A percentile compares a stretch with the other conserved stretches of the same genome.
phyloP scores from a whole-genome alignment of 2,329 filamentous ascomycete genomes.

The Colletotrichum sp. region DNA sequence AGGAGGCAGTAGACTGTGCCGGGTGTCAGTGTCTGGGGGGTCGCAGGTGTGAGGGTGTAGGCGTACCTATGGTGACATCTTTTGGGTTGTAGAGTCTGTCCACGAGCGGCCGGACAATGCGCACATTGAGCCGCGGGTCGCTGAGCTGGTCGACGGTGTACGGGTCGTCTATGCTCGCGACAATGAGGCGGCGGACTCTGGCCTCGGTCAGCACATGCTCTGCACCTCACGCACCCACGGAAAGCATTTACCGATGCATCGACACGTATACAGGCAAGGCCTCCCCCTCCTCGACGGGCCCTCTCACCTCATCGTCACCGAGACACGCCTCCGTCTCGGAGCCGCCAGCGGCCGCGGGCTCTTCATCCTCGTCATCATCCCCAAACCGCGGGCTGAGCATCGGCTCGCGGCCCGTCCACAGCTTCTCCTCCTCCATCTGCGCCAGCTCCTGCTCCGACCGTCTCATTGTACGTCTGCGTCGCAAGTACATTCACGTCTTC shows the following conservation, averaged over 20 bases:
- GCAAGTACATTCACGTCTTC: slow-evolving; percentile 16
- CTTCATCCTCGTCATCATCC: not conserved
- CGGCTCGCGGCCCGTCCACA: not conserved
- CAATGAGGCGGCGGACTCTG: slow-evolving; percentile 16
- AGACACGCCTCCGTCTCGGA: slow-evolving; percentile 19
- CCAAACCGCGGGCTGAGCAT: not conserved
- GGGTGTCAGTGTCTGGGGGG: not conserved
- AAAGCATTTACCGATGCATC: slow-evolving; percentile 10
- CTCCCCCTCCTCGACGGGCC: not conserved
- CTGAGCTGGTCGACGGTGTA: slow-evolving; percentile 65
- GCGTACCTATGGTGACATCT: slow-evolving; percentile 66
- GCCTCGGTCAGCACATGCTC: not conserved
- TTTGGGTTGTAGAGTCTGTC: slow-evolving; percentile 69
- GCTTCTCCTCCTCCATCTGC: slow-evolving; percentile 10
- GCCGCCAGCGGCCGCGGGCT: not conserved
- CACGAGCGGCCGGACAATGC: slow-evolving; percentile 71
- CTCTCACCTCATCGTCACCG: not conserved
- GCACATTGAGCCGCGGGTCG: slow-evolving; percentile 69
- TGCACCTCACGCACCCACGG: not conserved
- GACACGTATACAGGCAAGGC: slow-evolving; percentile 9
- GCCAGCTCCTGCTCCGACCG: not conserved
- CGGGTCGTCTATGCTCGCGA: slow-evolving; percentile 40
- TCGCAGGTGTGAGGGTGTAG: not conserved
- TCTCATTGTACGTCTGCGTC: slow-evolving; percentile 16
- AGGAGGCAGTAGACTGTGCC: slow-evolving; percentile 70